Percentiles rank a stretch among this genome's conserved stretches.
These are phyloP conservation scores for Bromus sterilis DNA, from an alignment of 176 grass and related monocot genomes.

Conservation along the genomic window DNA sequence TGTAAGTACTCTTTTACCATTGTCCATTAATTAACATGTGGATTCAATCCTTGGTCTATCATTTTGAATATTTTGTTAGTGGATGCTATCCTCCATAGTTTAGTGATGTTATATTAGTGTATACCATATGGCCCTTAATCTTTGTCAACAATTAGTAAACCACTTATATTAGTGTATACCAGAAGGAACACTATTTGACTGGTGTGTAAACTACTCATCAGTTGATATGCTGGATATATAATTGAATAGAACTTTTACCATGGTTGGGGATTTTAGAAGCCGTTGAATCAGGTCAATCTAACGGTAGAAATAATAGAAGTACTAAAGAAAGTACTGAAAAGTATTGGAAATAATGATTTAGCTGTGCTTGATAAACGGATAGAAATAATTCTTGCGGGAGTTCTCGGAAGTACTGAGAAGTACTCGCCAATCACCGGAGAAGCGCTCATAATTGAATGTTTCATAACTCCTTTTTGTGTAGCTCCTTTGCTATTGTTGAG, in stretches of 20 bases:
- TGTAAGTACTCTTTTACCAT: conserved; percentile 36
- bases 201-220: neutral
- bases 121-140: neutral
- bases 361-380: too few relatives aligned
- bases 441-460: neutral
- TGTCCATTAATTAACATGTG: neutral
- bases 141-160: neutral
- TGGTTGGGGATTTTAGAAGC: too few relatives aligned
- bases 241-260: too few relatives aligned
- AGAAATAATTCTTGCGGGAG: too few relatives aligned
- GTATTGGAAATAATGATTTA: too few relatives aligned
- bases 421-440: too few relatives aligned
- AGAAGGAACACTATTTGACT: neutral
- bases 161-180: neutral
- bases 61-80: neutral
- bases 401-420: too few relatives aligned
- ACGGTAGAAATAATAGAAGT: too few relatives aligned
- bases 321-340: too few relatives aligned
- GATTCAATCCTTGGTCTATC: neutral
- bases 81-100: neutral
- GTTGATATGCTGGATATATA: neutral
- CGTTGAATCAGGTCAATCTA: too few relatives aligned
- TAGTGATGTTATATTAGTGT: neutral
- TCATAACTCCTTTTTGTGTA: neutral
- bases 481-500: neutral